Percentiles rank a stretch among this genome's conserved stretches.
These are phyloP conservation scores for Solanum habrochaites DNA, from an alignment of 257 asterid genomes.

Conservation along the genomic window DNA sequence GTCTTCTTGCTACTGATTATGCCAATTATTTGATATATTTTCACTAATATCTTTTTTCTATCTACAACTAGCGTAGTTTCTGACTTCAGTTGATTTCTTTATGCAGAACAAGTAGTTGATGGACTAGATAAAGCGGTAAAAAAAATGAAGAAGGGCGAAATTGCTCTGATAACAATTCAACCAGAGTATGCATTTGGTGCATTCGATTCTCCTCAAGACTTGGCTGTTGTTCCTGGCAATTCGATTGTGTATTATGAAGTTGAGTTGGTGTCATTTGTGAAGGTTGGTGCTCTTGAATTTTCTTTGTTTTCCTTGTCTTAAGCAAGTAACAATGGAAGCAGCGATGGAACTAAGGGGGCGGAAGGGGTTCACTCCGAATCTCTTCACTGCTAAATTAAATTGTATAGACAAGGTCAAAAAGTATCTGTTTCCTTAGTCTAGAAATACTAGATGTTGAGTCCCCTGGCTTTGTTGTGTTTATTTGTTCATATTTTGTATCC, in stretches of 20 bases:
- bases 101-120: slow-evolving; percentile 39
- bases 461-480: rapidly evolving
- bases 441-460: background rate
- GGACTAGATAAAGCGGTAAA: slow-evolving; percentile 45
- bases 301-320: background rate
- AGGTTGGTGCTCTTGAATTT: slow-evolving; percentile 21
- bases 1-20: background rate
- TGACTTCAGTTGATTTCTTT: background rate
- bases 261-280: slow-evolving; percentile 42
- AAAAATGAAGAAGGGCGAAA: slow-evolving; percentile 54
- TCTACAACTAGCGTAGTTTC: background rate
- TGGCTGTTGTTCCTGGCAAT: slow-evolving; percentile 38
- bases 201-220: slow-evolving; percentile 30
- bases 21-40: background rate
- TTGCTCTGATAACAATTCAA: slow-evolving; percentile 27
- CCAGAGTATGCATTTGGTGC: slow-evolving; percentile 50
- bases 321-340: background rate
- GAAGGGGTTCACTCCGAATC: background rate
- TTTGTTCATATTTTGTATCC: background rate
- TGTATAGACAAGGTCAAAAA: background rate
- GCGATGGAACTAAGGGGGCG: rapidly evolving
- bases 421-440: background rate
- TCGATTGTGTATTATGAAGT: slow-evolving; percentile 34
- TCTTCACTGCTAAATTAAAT: background rate
- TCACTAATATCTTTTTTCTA: background rate